Percentiles rank a stretch among this genome's conserved stretches.
Evolutionary conservation across 257 asterid species (phyloP).

Genomic region (Salvia rosmarinus): DNA sequence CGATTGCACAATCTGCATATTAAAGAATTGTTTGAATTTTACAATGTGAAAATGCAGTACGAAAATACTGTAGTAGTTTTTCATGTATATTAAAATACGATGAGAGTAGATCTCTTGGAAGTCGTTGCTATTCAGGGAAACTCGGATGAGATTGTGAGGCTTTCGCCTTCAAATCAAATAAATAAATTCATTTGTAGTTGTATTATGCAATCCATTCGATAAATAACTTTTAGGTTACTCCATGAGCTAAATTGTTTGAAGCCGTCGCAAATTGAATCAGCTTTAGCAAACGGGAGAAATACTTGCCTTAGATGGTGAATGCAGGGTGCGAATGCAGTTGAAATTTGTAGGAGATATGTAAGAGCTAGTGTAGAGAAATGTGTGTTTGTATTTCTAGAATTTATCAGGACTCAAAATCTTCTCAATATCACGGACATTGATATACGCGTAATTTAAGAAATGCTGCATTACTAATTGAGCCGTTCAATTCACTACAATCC

Average conservation of each 20-base stretch:
- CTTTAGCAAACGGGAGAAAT: background rate
- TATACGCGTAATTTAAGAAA: background rate
- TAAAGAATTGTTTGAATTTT: background rate
- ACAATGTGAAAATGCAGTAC: background rate
- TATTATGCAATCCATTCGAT: background rate
- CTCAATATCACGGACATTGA: background rate
- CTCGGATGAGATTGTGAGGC: background rate
- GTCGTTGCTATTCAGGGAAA: background rate
- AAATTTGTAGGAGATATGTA: background rate
- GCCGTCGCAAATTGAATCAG: background rate
- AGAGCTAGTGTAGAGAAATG: background rate
- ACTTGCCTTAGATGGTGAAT: too few species aligned
- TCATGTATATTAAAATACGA: background rate
- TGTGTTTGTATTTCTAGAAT: background rate
- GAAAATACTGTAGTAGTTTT: background rate
- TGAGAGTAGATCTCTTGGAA: background rate
- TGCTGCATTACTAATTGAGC: background rate
- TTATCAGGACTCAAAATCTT: background rate
- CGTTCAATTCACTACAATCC: conserved; percentile 6
- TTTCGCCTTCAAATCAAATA: background rate
- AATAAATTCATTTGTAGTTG: conserved; percentile 7
- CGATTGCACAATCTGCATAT: background rate
- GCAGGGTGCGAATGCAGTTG: background rate
- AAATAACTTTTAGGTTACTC: background rate
- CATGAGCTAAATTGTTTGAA: background rate